Percentiles rank a stretch among this genome's conserved stretches.
Evolutionary conservation across 257 asterid species (phyloP).

Genomic region (Henckelia pumila): DNA sequence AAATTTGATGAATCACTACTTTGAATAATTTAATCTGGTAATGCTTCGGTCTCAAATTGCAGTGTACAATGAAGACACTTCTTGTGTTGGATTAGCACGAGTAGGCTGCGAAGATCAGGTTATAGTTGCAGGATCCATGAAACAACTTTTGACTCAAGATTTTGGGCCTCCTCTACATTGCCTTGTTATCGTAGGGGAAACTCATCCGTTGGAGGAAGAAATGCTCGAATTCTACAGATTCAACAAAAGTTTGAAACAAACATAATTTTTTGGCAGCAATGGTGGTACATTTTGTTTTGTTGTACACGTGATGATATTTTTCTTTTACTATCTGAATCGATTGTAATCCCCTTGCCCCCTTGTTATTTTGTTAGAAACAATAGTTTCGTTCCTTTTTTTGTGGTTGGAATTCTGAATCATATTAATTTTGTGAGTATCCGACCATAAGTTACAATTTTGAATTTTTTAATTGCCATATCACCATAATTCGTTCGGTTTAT

Average conservation of each 20-base stretch:
- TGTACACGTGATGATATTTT: neutral
- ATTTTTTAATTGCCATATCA: too few relatives aligned
- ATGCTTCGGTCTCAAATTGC: slow-evolving; percentile 24
- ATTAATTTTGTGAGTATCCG: neutral
- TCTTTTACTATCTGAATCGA: neutral
- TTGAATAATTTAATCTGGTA: neutral
- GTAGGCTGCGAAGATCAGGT: slow-evolving; percentile 84
- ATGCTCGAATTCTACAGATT: slow-evolving; percentile 67
- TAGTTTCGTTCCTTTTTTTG: neutral
- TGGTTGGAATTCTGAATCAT: neutral
- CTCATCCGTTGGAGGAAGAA: slow-evolving; percentile 89
- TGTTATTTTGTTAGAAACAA: neutral
- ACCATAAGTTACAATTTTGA: too few relatives aligned
- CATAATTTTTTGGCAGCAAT: slow-evolving; percentile 8
- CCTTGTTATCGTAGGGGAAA: slow-evolving; percentile 77
- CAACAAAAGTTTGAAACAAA: slow-evolving; percentile 12
- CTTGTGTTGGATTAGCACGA: slow-evolving; percentile 86
- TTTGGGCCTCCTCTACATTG: slow-evolving; percentile 86
- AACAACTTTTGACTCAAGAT: slow-evolving; percentile 57
- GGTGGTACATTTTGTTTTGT: slow-evolving; percentile 5
- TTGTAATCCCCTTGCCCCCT: neutral
- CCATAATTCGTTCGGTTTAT: neutral
- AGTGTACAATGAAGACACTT: slow-evolving; percentile 67
- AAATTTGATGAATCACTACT: neutral
- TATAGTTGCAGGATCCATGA: slow-evolving; percentile 75